Conservation (phyloP, 2,329 filamentous ascomycete species). For the Trichoderma sp. region DNA sequence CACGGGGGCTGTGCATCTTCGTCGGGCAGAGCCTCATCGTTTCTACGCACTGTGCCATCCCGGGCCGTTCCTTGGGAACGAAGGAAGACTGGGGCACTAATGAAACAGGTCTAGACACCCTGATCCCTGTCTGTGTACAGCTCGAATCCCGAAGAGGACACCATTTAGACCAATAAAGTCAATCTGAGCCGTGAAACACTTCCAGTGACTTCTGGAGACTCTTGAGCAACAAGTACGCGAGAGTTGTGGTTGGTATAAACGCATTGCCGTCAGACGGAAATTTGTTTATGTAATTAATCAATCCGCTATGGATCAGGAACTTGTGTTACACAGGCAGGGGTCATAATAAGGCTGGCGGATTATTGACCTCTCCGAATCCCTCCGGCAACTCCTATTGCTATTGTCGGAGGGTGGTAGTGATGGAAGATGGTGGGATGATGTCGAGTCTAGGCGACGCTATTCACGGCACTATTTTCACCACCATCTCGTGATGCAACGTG, state of each 20-base stretch:
- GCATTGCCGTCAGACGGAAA: not conserved
- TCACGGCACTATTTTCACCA: not conserved
- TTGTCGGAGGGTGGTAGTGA: not conserved
- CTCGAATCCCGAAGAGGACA: not conserved
- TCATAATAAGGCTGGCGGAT: not conserved
- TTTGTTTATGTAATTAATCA: not conserved
- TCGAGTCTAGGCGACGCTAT: not conserved
- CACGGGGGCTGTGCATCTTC: slow-evolving; percentile 3
- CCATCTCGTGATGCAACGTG: slow-evolving; percentile 3
- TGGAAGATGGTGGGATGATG: slow-evolving; percentile 4
- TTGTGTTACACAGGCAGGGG: not conserved
- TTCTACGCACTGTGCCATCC: slow-evolving; percentile 2
- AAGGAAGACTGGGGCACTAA: not conserved
- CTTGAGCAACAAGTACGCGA: not conserved
- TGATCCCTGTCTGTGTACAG: not conserved
- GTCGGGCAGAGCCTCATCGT: slow-evolving; percentile 9
- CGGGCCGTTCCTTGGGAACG: slow-evolving; percentile 10
- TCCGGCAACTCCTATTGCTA: not conserved
- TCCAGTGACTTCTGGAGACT: not conserved
- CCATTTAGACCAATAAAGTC: not conserved
- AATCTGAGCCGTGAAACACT: not conserved
- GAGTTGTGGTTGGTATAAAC: not conserved
- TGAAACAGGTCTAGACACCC: not conserved
- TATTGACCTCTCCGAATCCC: not conserved
- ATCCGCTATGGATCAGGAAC: not conserved